Percentiles rank a stretch among this genome's conserved stretches.
These are phyloP conservation scores for Chrysosporium keratinophilum DNA, from an alignment of 2,329 filamentous ascomycete genomes.

Conservation along the genomic window DNA sequence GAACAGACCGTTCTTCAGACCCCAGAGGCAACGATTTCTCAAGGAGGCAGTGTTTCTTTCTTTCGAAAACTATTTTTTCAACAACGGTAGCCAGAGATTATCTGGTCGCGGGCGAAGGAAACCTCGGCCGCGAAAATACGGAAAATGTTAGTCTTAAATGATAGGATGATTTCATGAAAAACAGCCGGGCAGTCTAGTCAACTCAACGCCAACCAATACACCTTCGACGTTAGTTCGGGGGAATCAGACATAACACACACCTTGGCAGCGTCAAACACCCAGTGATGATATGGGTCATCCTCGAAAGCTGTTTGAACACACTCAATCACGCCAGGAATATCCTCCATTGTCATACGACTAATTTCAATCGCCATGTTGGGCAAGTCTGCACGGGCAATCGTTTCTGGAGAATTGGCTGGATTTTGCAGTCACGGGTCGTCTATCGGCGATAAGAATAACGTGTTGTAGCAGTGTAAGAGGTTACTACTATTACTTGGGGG, in stretches of 20 bases:
- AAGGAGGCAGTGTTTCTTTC: slow-evolving; percentile 54
- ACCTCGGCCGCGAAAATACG: slow-evolving; percentile 10
- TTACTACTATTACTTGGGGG: slow-evolving; percentile 9
- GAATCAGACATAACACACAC: slow-evolving; percentile 30
- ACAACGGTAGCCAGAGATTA: slow-evolving; percentile 1
- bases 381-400: background rate
- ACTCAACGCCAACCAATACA: slow-evolving; percentile 1
- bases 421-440: slow-evolving; percentile 4
- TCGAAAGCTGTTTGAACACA: slow-evolving; percentile 58
- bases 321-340: slow-evolving; percentile 54
- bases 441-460: background rate
- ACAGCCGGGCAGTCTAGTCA: slow-evolving; percentile 4
- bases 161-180: background rate
- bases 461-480: slow-evolving; percentile 2
- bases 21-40: slow-evolving; percentile 57
- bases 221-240: slow-evolving; percentile 4
- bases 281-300: slow-evolving; percentile 56
- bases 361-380: slow-evolving; percentile 45
- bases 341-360: slow-evolving; percentile 44
- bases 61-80: slow-evolving; percentile 43
- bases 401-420: background rate
- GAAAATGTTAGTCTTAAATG: slow-evolving; percentile 3
- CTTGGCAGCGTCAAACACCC: slow-evolving; percentile 52
- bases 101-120: slow-evolving; percentile 12
- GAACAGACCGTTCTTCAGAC: slow-evolving; percentile 59